Conservation (phyloP, 805 yeast species). For the Pichia cephalocereana region DNA sequence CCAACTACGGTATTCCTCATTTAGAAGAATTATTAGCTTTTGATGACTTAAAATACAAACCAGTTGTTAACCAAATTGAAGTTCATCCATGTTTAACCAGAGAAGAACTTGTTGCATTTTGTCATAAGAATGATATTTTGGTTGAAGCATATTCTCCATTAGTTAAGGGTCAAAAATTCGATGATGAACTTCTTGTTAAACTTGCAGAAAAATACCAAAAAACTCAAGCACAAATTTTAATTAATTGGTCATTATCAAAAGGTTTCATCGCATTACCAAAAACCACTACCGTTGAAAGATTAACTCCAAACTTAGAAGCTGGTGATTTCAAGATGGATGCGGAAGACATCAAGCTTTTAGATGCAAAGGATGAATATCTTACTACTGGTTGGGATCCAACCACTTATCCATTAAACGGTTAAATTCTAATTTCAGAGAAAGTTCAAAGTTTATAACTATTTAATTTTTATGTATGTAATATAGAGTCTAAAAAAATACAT, state of each 20-base stretch:
- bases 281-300: slow-evolving; percentile 25
- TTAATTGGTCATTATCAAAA: slow-evolving; percentile 58
- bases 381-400: slow-evolving; percentile 19
- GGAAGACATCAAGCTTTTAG: slow-evolving; percentile 28
- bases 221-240: slow-evolving; percentile 47
- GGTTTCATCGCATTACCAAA: slow-evolving; percentile 39
- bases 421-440: too few species aligned
- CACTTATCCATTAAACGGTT: slow-evolving; percentile 11
- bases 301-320: slow-evolving; percentile 31
- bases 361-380: slow-evolving; percentile 26
- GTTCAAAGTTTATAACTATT: too few species aligned
- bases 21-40: slow-evolving; percentile 31
- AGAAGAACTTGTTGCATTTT: slow-evolving; percentile 34
- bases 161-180: slow-evolving; percentile 41
- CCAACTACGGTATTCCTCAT: slow-evolving; percentile 51
- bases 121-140: slow-evolving; percentile 34
- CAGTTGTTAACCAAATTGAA: slow-evolving; percentile 43
- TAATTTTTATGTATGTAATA: too few species aligned
- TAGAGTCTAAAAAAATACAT: background rate
- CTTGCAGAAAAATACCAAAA: slow-evolving; percentile 40
- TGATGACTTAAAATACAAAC: slow-evolving; percentile 32
- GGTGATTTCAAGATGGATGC: slow-evolving; percentile 31
- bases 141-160: slow-evolving; percentile 58
- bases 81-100: slow-evolving; percentile 41
- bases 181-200: slow-evolving; percentile 31